These are phyloP conservation scores for Chrysoporthe cubensis DNA, from an alignment of 2,329 filamentous ascomycete species.

Conservation along the genomic window DNA sequence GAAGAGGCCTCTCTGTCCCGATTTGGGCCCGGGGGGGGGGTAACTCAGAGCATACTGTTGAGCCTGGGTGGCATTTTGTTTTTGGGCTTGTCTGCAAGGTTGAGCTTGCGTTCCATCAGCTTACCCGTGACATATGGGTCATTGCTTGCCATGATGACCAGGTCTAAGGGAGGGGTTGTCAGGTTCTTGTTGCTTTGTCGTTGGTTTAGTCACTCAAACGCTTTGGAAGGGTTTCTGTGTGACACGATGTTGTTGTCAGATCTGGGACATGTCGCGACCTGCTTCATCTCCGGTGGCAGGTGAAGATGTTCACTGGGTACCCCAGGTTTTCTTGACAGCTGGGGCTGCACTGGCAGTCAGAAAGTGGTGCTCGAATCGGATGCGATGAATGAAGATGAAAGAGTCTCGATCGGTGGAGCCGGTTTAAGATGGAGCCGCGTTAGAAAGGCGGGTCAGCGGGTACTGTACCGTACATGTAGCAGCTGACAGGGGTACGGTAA, in stretches of 20 bases:
- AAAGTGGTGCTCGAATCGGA: background rate
- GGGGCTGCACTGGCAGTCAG: background rate
- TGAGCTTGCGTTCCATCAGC: background rate
- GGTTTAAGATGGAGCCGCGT: background rate
- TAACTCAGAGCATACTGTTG: conserved; percentile 31
- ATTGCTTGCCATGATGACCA: background rate
- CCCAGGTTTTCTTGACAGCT: background rate
- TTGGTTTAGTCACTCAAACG: background rate
- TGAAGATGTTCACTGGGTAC: background rate
- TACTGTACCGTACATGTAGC: background rate
- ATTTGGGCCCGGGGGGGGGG: too few relatives aligned
- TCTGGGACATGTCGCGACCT: background rate
- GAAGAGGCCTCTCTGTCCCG: background rate
- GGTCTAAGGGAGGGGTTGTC: background rate
- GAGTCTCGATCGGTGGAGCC: background rate
- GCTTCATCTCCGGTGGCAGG: background rate
- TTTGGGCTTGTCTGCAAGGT: conserved; percentile 29
- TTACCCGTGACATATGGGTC: background rate
- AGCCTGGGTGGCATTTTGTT: conserved; percentile 43
- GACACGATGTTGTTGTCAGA: background rate
- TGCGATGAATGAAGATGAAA: background rate
- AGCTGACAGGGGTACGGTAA: background rate
- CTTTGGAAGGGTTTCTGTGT: background rate
- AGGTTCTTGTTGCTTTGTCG: background rate
- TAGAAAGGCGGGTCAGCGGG: background rate